Percentiles rank a stretch among this genome's conserved stretches.
Evolutionary conservation across 2,329 filamentous ascomycete genomes (phyloP).

Genomic region (Alternaria solani): DNA sequence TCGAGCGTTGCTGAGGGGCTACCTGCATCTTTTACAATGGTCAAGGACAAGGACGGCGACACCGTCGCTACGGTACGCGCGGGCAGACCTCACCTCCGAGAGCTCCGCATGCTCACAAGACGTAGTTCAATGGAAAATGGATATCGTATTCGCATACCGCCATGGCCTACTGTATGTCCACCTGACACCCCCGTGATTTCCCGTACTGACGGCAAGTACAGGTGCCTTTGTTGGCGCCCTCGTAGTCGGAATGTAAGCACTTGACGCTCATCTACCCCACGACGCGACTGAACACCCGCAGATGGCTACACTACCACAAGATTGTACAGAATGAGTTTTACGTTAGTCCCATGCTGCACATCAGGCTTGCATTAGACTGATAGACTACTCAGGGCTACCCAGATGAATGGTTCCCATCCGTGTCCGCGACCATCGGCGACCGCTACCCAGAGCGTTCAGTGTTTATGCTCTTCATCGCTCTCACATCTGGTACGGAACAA

Average conservation of each 20-base stretch:
- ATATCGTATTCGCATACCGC: conserved; percentile 87
- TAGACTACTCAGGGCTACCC: conserved; percentile 60
- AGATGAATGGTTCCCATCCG: conserved; percentile 95
- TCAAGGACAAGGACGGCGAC: conserved; percentile 69
- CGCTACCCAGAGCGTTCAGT: conserved; percentile 95
- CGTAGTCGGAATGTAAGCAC: conserved; percentile 69
- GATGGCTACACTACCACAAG: conserved; percentile 88
- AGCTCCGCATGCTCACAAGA: conserved; percentile 41
- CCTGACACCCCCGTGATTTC: not conserved
- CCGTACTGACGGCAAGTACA: conserved; percentile 46
- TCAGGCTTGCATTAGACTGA: conserved; percentile 17
- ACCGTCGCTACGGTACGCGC: conserved; percentile 64
- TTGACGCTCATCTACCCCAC: conserved; percentile 9
- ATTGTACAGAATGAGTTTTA: conserved; percentile 98
- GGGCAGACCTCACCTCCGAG: conserved; percentile 35
- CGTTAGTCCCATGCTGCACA: conserved; percentile 46
- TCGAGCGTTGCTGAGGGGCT: conserved; percentile 15
- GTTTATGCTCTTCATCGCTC: conserved; percentile 96
- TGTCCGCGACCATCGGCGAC: conserved; percentile 96
- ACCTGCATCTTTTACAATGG: conserved; percentile 55
- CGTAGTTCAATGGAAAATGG: conserved; percentile 83
- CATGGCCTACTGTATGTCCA: conserved; percentile 74
- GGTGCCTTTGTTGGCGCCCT: conserved; percentile 88
- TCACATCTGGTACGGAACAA: conserved; percentile 76
- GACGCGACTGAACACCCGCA: conserved; percentile 40